Evolutionary conservation across 306 rosid genomes (phyloP).

Genomic region (Comarum palustre): DNA sequence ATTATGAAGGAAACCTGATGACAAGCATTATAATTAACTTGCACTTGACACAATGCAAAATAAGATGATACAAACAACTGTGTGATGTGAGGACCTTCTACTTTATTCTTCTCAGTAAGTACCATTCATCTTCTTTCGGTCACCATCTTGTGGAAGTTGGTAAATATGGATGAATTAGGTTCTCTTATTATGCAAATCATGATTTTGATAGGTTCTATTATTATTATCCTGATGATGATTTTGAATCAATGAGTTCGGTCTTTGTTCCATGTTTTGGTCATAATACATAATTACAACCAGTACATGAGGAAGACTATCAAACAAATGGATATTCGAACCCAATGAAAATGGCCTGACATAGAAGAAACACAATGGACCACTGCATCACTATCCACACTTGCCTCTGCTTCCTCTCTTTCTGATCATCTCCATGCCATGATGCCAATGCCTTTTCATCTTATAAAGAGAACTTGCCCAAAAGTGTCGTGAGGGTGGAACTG

Average conservation of each 20-base stretch:
- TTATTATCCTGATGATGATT: not conserved
- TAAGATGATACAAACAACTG: not conserved
- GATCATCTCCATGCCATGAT: not conserved
- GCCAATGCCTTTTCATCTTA: constrained; percentile 11
- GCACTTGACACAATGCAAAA: not conserved
- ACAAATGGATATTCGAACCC: constrained; percentile 63
- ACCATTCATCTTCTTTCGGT: not conserved
- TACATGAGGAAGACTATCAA: constrained; percentile 36
- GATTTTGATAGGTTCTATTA: not conserved
- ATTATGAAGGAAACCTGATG: not conserved
- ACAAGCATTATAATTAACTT: not conserved
- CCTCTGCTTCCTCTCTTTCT: not conserved
- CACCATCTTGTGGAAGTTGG: not conserved
- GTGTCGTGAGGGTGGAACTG: not conserved
- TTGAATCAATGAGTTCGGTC: not conserved
- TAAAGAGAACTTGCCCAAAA: not conserved
- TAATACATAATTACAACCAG: constrained; percentile 60
- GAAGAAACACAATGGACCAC: constrained; percentile 10
- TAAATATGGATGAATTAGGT: not conserved
- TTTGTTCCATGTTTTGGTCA: constrained; percentile 23
- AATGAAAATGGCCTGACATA: constrained; percentile 53
- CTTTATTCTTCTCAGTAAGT: not conserved
- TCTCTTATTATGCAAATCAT: not conserved
- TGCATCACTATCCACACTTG: not conserved
- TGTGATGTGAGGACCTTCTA: not conserved